Evolutionary conservation across 768 basidiomycete species (phyloP), one percentile per base, ranked within the genome.

Genomic region (Pleurotus tuoliensis): DNA sequence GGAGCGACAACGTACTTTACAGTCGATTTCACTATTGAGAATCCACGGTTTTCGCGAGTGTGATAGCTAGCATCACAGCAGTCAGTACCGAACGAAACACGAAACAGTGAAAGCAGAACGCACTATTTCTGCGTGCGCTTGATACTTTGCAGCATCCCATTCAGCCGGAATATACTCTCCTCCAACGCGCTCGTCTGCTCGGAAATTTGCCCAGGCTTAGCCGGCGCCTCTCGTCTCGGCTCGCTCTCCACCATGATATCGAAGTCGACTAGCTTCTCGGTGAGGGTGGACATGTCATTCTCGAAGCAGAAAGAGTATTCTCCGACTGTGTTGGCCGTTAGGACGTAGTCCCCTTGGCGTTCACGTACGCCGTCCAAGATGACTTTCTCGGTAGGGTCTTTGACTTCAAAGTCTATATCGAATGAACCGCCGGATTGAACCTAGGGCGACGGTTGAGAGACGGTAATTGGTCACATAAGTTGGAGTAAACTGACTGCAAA

Each of bases 181-280:
- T 98, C 96, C 56, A 99, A 75, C 8, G 90, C 85, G 53, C 83
- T 91, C 22, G 97, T 98, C 62, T 98, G 97, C 59, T 98, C 95
- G 11, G 88, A 76, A 38, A 99, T 84, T 70, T 93, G 90, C 12
- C 87, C 87, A 3, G 90, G 82, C 69, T 94, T 95, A 7, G 89
- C 92, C 2, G 94, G 91, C 2, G 94, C 81, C 65, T 94, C 88
- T 50, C 93, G 78, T 50, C 97, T 79, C 1, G 97, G 97, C 68
- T 98, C 96, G 59, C 90, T 94, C 80, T 99, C 97, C 47, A 94
- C 93, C 94, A 98, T 95, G 72, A 99, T 98, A 71, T 92, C 90
- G 68, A 94, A 90, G 73, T 94, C 92, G 64, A 99, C 82, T 47
- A 98, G 82, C 71, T 98, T 98, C 74, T 94, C 92, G 11, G 92